These are phyloP conservation scores for Zasmidium cellare DNA, from an alignment of 2,329 filamentous ascomycete genomes.

Conservation along the genomic window DNA sequence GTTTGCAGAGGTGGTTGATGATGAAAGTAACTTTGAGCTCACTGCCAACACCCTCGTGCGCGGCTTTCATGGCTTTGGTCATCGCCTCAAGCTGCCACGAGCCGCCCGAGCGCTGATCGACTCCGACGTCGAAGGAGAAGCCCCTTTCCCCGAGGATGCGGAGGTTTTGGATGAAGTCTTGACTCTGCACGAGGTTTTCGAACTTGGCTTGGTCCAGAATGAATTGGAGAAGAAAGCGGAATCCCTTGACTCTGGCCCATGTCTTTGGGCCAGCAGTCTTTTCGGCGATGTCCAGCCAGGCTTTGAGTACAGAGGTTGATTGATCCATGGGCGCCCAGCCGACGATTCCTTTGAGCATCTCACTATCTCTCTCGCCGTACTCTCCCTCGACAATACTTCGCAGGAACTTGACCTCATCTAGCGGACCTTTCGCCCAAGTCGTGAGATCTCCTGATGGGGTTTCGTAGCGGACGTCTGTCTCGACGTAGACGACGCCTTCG, in stretches of 20 bases:
- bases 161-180: slow-evolving; percentile 51
- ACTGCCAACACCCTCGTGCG: slow-evolving; percentile 62
- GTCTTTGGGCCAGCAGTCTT: slow-evolving; percentile 60
- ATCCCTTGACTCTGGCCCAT: slow-evolving; percentile 72
- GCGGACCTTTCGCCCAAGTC: slow-evolving; percentile 65
- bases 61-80: slow-evolving; percentile 40
- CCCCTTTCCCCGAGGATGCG: slow-evolving; percentile 57
- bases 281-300: slow-evolving; percentile 65
- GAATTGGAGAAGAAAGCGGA: slow-evolving; percentile 75
- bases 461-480: slow-evolving; percentile 66
- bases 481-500: slow-evolving; percentile 76
- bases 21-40: slow-evolving; percentile 66
- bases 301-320: slow-evolving; percentile 58
- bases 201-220: slow-evolving; percentile 40
- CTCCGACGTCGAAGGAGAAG: slow-evolving; percentile 77
- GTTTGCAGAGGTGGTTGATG: slow-evolving; percentile 88
- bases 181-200: slow-evolving; percentile 34
- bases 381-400: slow-evolving; percentile 64
- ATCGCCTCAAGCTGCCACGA: slow-evolving; percentile 55
- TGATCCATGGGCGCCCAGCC: slow-evolving; percentile 83
- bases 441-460: slow-evolving; percentile 29
- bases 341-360: slow-evolving; percentile 68
- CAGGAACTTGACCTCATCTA: slow-evolving; percentile 72
- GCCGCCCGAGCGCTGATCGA: slow-evolving; percentile 78
- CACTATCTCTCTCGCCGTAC: slow-evolving; percentile 42